Evolutionary conservation across 2,329 filamentous ascomycete species (phyloP), one percentile per base, ranked within the genome.

Genomic region (Cladophialophora bantiana): DNA sequence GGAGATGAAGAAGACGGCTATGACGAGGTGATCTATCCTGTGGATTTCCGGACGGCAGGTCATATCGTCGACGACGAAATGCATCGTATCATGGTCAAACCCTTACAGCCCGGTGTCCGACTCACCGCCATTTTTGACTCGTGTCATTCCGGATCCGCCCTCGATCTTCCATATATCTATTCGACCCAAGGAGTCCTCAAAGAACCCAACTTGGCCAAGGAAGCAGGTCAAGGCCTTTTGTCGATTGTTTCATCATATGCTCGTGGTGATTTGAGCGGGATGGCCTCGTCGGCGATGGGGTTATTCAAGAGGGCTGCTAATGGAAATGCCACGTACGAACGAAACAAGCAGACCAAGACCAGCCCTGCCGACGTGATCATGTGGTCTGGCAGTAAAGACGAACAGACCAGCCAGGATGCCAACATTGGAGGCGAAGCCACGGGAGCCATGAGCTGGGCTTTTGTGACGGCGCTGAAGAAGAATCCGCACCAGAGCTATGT

Each of bases 391-490:
- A 96, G 92, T 82, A 97, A 97, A 80, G 95, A 99, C 77, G 88
- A 90, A 68, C 95, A 98, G 81, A 99, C 95, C 74, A 96, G 93
- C 66, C 91, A 93, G 80, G 95, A 99, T 78, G 94, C 95, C 12
- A 91, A 89, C 34, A 97, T 98, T 72, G 88, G 86, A 52, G 89
- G 92, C 64, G 86, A 97, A 81, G 94, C 95, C 38, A 99, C 95
- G 0, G 95, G 95, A 63, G 95, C 95, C 78, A 98, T 99, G 95
- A 97, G 93, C 3, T 97, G 91, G 88, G 95, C 95, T 1, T 99
- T 99, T 78, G 95, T 99, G 78, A 89, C 86, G 1, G 90, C 94
- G 20, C 85, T 98, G 75, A 94, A 91, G 84, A 93, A 94, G 83
- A 96, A 96, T 76, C 93, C 93, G 0, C 90, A 96, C 77, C 95